Base-by-base conservation (phyloP, 177 flowering plant genomes). In the Vitis hybrid region DNA sequence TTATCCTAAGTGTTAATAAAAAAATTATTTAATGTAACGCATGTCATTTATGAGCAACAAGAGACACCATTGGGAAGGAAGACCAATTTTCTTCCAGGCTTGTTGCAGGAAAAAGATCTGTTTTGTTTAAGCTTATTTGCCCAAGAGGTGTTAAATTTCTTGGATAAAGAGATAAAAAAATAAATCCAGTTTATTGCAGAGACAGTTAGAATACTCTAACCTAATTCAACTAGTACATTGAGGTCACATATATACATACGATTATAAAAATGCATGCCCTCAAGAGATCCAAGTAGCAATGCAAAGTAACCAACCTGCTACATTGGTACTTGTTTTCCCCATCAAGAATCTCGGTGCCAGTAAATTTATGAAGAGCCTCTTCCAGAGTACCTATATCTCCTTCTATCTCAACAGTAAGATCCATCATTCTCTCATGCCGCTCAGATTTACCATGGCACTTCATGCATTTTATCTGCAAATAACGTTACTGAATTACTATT, bases 301-400 rank as follows among this genome's bases (percentile, higher is more conserved):
- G 22, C 6, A 77, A 68, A 55, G 12, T 14, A 53, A 76, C 84
- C 18, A 59, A 94, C 99, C 98, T 92, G 85, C 82, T 65, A 79
- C 99, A 96, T 9, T 84, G 79, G 78, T 96, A 96, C 78, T 96
- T 96, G 79, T 96, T 94, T 53, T 96, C 97, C 16, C 97, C 98
- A 85, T 92, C 97, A 80, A 96, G 79, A 69, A 82, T 86, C 81
- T 96, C 99, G 53, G 91, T 81, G 29, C 79, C 67, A 2, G 99
- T 94, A 75, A 90, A 96, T 65, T 79, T 77, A 65, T 68, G 67
- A 62, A 96, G 88, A 58, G 99, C 99, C 61, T 90, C 96, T 74
- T 96, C 97, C 59, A 96, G 81, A 58, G 87, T 92, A 53, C 82
- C 83, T 73, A 94, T 87, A 63, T 91, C 87, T 56, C 99, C 99